These are phyloP conservation scores for Leucosporidium creatinivorum DNA, from an alignment of 768 basidiomycete species.

Conservation along the genomic window DNA sequence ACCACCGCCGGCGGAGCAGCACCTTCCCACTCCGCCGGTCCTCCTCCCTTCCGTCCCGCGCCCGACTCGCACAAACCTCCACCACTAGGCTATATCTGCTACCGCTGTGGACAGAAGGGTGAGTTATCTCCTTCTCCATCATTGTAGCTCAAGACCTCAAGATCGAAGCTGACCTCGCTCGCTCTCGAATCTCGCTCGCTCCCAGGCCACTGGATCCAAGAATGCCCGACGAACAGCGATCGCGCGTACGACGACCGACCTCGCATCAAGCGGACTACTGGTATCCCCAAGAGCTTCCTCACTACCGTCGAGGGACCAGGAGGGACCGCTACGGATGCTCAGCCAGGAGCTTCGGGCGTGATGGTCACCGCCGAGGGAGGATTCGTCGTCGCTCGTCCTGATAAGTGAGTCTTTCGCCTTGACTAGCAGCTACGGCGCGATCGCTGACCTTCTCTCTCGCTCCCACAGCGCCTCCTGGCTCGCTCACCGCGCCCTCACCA, in stretches of 20 bases:
- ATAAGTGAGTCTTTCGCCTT: slow-evolving; percentile 58
- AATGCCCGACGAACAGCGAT: slow-evolving; percentile 95
- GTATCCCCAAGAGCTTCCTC: slow-evolving; percentile 94
- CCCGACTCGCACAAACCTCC: slow-evolving; percentile 56
- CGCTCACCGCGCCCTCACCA: slow-evolving; percentile 64
- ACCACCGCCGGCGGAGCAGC: not conserved
- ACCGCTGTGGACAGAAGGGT: slow-evolving; percentile 97
- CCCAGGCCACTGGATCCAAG: slow-evolving; percentile 97
- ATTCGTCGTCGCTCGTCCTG: slow-evolving; percentile 94
- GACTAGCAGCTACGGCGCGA: not conserved
- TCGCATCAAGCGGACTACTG: slow-evolving; percentile 93
- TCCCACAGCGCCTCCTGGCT: slow-evolving; percentile 81
- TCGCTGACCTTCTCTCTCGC: not conserved
- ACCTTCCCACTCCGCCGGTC: not conserved
- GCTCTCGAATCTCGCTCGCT: not conserved
- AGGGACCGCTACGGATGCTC: slow-evolving; percentile 50
- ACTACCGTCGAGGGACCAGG: slow-evolving; percentile 88
- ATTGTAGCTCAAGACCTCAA: no score
- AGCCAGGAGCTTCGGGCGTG: slow-evolving; percentile 52
- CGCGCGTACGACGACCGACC: slow-evolving; percentile 89
- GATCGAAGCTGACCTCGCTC: not conserved
- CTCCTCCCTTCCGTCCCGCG: slow-evolving; percentile 11
- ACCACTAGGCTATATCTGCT: slow-evolving; percentile 94
- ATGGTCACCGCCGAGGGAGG: slow-evolving; percentile 99
- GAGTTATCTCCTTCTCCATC: not conserved